phyloP scores from a whole-genome alignment of 208 protist species.

The Trypanosoma boissoni region DNA sequence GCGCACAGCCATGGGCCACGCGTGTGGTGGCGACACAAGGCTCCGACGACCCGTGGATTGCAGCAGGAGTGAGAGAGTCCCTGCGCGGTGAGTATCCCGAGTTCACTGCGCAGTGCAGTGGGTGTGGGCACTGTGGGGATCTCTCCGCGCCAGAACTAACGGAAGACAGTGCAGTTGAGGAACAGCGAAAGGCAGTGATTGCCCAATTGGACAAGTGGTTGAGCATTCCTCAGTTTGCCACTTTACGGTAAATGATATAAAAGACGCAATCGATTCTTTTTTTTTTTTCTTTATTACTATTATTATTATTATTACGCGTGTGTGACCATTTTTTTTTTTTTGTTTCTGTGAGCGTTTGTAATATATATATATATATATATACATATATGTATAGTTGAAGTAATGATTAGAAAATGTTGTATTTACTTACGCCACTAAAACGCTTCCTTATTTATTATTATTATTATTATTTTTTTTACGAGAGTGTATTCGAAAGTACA shows the following conservation, averaged over 20 bases:
- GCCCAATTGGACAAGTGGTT: slow-evolving; percentile 28
- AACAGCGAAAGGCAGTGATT: slow-evolving; percentile 20
- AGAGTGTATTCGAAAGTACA: not conserved
- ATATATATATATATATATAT: slow-evolving; percentile 5
- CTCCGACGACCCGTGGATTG: slow-evolving; percentile 39
- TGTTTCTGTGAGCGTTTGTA: not conserved
- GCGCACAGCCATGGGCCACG: slow-evolving; percentile 21
- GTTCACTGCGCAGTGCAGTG: slow-evolving; percentile 33
- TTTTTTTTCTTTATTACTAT: slow-evolving; percentile 3
- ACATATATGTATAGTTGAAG: slow-evolving; percentile 3
- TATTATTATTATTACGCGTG: no score
- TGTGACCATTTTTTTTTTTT: not conserved
- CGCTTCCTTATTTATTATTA: not conserved
- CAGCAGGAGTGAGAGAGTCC: slow-evolving; percentile 23
- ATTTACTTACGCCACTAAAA: not conserved
- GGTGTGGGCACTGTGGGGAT: slow-evolving; percentile 50
- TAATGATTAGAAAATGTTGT: not conserved
- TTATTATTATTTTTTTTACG: not conserved
- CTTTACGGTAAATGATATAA: no score
- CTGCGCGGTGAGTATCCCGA: slow-evolving; percentile 27
- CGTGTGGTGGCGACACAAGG: slow-evolving; percentile 39
- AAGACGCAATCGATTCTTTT: no score
- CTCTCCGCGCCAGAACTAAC: not conserved
- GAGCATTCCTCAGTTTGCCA: no score
- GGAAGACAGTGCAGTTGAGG: slow-evolving; percentile 18